A percentile compares a stretch with the other conserved stretches of the same genome.
These are phyloP conservation scores for Tetrapisispora arboricola DNA, from an alignment of 805 yeast genomes.

Conservation along the genomic window DNA sequence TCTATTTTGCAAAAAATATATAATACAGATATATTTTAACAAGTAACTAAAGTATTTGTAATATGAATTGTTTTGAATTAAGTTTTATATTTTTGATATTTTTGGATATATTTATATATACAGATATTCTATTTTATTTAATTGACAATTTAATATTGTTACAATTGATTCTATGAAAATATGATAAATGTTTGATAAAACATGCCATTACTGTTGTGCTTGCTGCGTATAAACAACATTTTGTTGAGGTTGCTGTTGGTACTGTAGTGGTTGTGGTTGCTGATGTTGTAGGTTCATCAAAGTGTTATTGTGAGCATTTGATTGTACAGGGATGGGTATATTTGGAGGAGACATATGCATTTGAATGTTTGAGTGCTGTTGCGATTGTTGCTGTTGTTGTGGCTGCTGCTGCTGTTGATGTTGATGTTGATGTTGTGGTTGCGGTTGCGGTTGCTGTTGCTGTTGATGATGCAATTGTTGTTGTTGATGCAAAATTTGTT, in stretches of 20 bases:
- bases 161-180: background rate
- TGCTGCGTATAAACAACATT: background rate
- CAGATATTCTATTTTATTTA: too few species aligned
- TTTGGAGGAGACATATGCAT: constrained; percentile 11
- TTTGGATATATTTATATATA: too few species aligned
- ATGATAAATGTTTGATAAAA: constrained; percentile 1
- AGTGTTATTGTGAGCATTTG: background rate
- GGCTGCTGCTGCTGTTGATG: background rate
- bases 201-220: constrained; percentile 3
- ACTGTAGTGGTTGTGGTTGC: constrained; percentile 7
- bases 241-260: constrained; percentile 4
- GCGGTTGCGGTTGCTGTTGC: background rate
- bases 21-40: too few species aligned
- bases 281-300: constrained; percentile 15
- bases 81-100: too few species aligned
- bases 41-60: too few species aligned
- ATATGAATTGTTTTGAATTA: too few species aligned
- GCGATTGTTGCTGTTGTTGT: constrained; percentile 2
- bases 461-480: background rate
- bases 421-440: background rate
- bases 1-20: too few species aligned
- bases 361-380: constrained; percentile 10
- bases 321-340: constrained; percentile 10
- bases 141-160: background rate
- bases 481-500: background rate